Evolutionary conservation across 1,284 basidiomycete species (phyloP), one percentile per base, ranked within the genome.

Genomic region (Melampsora abietis-canadensis): DNA sequence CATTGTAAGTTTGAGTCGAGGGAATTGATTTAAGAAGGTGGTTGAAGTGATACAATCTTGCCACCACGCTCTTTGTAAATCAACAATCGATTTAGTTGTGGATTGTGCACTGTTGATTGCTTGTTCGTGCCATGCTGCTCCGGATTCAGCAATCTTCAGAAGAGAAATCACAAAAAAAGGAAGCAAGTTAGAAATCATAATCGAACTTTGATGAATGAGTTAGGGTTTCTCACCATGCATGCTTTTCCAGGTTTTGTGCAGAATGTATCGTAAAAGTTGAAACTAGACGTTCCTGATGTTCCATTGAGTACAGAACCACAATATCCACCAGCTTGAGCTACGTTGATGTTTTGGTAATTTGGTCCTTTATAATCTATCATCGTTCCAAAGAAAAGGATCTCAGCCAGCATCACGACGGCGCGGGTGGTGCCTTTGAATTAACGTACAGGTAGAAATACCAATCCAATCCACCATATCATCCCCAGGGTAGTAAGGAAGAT

Each of bases 401-500:
- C 4, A 40, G 37, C 12, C 37, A 40, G 6, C 37, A 5, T 8
- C 6, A 40, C 12, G 12, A 10, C 37, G 4, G 37, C 37, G 10
- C 10, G 12, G 37, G 10, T 40, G 37, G 10, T 40, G 12, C 37
- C 37, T 40, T 40, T 40, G 12, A 12, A 7, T 7, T 2, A 6
- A 40, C 37, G 37, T 12, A 40, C 37, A 40, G 37, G 37, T 40
- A 15, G 81, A 81, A 31, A 81, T 54, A 1, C 80, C 81, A 65
- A 79, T 78, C 81, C 81, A 81, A 76, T 81, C 81, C 40, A 81
- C 81, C 27, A 77, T 68, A 17, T 77, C 77, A 74, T 80, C 80
- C 4, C 81, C 81, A 1, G 81, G 81, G 61, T 78, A 77, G 76
- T 80, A 81, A 14, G 81, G 79, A 21, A 77, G 17, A 73, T 78